Base-by-base conservation (phyloP, 257 asterid genomes). In the Penstemon davidsonii region DNA sequence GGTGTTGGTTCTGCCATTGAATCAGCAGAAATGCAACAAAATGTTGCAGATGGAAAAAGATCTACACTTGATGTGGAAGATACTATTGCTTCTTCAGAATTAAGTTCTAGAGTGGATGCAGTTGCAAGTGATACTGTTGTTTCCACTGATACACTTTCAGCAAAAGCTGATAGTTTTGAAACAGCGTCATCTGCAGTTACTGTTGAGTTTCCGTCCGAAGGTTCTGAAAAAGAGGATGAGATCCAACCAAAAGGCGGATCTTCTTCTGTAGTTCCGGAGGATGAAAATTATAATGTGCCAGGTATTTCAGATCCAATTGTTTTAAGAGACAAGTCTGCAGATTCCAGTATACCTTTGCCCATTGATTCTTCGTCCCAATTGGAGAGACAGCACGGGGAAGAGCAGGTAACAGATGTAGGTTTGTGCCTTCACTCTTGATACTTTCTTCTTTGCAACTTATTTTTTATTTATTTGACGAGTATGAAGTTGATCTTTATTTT, bases 381-480 rank as follows among this genome's bases (percentile, higher is more conserved):
- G 59, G 84, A 78, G 71, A 70, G 70, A 66, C 78, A 50, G 62
- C 83, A 66, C 60, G 76, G 72, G 81, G 84, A 73, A 79, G 92
- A 81, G 90, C 97, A 88, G 96, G 96, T 91, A 94, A 81, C 92
- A 87, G 96, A 83, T 81, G 85, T 91, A 91, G 97, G 97, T 94
- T 86, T 94, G 97, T 94, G 85, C 93, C 96, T 81, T 84, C 77
- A 80, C 96, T 83, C 90, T 83, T 71, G 83, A 81, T 76, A 52
- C 85, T 76, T 47, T 60, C 37, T 67, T 39, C 55, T 62, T 62
- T 57, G 37, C 58, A 62, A 43, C 62, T 13, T 57, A 42, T 38
- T 19, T 59, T 52, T 18, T 43, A 5, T 40, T 49, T 43, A 4
- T 63, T 10, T 61, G 43, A 57, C 46, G 52, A 74, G 51, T 63